Base-by-base conservation (phyloP, 106 monocot species). In the Platanthera zijinensis region DNA sequence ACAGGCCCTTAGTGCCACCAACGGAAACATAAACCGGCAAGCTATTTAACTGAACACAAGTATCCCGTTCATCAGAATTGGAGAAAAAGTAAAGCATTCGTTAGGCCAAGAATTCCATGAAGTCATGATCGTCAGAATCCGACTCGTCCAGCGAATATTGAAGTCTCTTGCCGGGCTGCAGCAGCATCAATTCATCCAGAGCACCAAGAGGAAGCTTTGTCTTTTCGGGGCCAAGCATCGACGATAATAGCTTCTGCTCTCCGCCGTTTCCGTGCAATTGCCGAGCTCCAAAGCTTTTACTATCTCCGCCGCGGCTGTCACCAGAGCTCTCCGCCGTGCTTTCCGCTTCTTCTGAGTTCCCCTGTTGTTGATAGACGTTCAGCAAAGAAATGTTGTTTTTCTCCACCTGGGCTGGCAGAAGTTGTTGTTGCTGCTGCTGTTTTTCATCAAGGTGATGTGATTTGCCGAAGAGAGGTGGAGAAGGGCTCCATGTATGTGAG, bases 121-220 rank as follows among this genome's bases (percentile, higher is more conserved):
- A 63, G 25, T 21, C 25, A 8, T 63, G 63, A 63, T 63, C 21
- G 25, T 25, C 63, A 0, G 63, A 63, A 21, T 63, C 63, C 21
- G 63, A 63, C 25, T 63, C 63, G 9, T 63, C 63, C 25, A 4
- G 22, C 18, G 21, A 63, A 5, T 21, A 63, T 6, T 25, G 22
- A 63, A 63, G 22, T 53, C 76, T 71, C 25, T 84, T 84, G 47
- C 72, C 56, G 8, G 61, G 52, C 49, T 72, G 72, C 49, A 28
- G 57, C 76, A 15, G 5, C 62, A 77, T 61, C 3, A 77, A 8
- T 73, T 85, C 85, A 45, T 82, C 85, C 13, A 81, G 30, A 5
- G 67, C 78, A 30, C 71, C 79, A 22, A 85, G 76, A 0, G 85
- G 82, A 1, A 79, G 61, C 4, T 62, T 85, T 19, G 69, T 56